These are phyloP conservation scores for Cercospora citrullina DNA, from an alignment of 2,329 filamentous ascomycete species.

Conservation along the genomic window DNA sequence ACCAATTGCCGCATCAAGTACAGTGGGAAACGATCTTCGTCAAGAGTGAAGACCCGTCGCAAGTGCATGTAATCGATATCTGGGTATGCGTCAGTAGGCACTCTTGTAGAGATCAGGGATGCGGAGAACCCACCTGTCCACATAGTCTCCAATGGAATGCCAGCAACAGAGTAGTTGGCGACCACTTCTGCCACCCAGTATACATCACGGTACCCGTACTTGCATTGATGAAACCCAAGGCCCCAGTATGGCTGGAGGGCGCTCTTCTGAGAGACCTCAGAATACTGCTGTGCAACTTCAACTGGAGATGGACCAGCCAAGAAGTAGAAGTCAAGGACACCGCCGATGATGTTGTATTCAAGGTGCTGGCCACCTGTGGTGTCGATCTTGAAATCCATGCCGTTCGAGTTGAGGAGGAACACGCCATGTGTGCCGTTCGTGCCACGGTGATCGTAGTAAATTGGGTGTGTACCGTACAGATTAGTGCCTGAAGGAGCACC, in stretches of 20 bases:
- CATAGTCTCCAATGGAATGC: constrained; percentile 69
- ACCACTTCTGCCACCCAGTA: constrained; percentile 67
- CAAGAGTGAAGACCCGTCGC: constrained; percentile 63
- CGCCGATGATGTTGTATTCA: constrained; percentile 77
- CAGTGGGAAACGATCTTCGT: constrained; percentile 64
- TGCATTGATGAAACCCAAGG: constrained; percentile 56
- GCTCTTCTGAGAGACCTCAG: constrained; percentile 51
- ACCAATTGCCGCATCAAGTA: constrained; percentile 62
- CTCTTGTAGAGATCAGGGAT: too few relatives aligned
- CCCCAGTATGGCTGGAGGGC: constrained; percentile 56
- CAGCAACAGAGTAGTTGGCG: constrained; percentile 62
- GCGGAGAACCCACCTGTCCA: constrained; percentile 61
- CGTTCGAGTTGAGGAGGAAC: constrained; percentile 70
- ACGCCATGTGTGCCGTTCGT: constrained; percentile 60
- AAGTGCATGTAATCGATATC: constrained; percentile 43
- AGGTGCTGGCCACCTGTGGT: constrained; percentile 66
- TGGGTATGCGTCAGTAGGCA: constrained; percentile 27
- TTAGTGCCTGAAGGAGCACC: constrained; percentile 61
- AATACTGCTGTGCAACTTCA: constrained; percentile 52
- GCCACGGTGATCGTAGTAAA: constrained; percentile 72
- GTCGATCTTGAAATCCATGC: constrained; percentile 74
- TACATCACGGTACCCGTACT: constrained; percentile 55
- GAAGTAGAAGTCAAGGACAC: constrained; percentile 67
- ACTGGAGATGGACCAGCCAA: constrained; percentile 50
- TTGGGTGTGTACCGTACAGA: constrained; percentile 70